Conservation (phyloP, 2,329 filamentous ascomycete genomes). For the Beauveria sp. region DNA sequence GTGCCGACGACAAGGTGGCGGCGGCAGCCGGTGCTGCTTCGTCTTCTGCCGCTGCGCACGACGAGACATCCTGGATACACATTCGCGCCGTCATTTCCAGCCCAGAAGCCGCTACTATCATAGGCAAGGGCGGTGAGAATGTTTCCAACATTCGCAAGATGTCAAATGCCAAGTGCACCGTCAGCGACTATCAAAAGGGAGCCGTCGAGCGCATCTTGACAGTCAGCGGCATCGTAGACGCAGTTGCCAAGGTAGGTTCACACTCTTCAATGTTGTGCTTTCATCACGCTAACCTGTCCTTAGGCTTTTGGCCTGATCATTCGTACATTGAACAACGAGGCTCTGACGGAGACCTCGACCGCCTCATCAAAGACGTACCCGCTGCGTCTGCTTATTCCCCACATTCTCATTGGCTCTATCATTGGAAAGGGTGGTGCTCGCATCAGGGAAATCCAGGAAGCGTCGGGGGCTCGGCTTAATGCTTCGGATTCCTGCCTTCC, state of each 20-base stretch:
- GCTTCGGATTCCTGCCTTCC: slow-evolving; percentile 92
- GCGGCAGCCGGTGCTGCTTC: slow-evolving; percentile 28
- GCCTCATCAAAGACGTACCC: slow-evolving; percentile 96
- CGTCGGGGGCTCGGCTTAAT: slow-evolving; percentile 90
- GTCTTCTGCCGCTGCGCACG: slow-evolving; percentile 50
- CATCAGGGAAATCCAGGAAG: slow-evolving; percentile 97
- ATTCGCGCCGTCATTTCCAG: slow-evolving; percentile 95
- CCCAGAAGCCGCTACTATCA: slow-evolving; percentile 93
- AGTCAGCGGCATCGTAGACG: slow-evolving; percentile 92
- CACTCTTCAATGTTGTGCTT: neutral
- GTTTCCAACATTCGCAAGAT: slow-evolving; percentile 93
- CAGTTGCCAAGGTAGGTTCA: slow-evolving; percentile 78
- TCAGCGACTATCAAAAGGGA: slow-evolving; percentile 95
- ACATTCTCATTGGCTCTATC: slow-evolving; percentile 96
- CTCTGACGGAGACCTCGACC: slow-evolving; percentile 77
- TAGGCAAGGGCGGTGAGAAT: slow-evolving; percentile 97
- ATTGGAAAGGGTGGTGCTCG: slow-evolving; percentile 95
- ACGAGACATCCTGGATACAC: slow-evolving; percentile 95
- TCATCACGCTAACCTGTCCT: slow-evolving; percentile 19
- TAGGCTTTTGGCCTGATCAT: slow-evolving; percentile 97
- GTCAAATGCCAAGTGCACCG: slow-evolving; percentile 96
- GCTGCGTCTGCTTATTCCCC: slow-evolving; percentile 86
- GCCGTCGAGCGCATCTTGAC: slow-evolving; percentile 96
- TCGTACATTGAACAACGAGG: slow-evolving; percentile 95
- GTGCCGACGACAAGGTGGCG: slow-evolving; percentile 43